Percentiles rank a stretch among this genome's conserved stretches.
Conservation (phyloP, 805 yeast species). For the Metschnikowia orientalis region DNA sequence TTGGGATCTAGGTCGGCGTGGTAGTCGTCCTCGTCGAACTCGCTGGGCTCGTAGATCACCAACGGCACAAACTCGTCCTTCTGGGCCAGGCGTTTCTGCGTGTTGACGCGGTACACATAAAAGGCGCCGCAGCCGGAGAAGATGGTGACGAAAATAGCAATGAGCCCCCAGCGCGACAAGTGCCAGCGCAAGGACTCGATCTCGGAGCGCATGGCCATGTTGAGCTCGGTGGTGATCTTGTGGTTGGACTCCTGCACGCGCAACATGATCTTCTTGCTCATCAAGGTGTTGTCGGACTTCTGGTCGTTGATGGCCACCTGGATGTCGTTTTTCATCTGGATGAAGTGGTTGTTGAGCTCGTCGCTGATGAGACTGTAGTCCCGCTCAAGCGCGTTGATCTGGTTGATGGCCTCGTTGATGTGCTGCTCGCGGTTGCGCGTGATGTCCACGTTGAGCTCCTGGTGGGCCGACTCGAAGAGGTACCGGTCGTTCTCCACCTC, state of each 20-base stretch:
- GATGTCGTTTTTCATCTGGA: conserved; percentile 64
- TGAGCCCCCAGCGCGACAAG: conserved; percentile 80
- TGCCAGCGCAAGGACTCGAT: conserved; percentile 92
- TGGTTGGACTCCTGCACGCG: conserved; percentile 79
- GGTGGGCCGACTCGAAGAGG: conserved; percentile 86
- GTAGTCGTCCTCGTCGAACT: conserved; percentile 50
- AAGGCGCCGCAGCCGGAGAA: conserved; percentile 50
- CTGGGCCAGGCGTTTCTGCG: conserved; percentile 20
- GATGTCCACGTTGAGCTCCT: conserved; percentile 77
- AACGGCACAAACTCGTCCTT: conserved; percentile 40
- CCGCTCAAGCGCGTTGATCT: conserved; percentile 65
- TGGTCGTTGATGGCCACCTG: conserved; percentile 84
- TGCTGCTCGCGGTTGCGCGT: conserved; percentile 67
- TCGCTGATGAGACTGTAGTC: conserved; percentile 71
- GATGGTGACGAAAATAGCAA: conserved; percentile 66
- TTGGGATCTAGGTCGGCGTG: conserved; percentile 48
- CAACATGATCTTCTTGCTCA: conserved; percentile 62
- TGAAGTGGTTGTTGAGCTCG: conserved; percentile 59
- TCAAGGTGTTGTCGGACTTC: conserved; percentile 74
- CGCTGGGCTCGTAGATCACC: conserved; percentile 43
- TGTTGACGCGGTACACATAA: conserved; percentile 39
- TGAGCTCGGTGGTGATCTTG: conserved; percentile 75
- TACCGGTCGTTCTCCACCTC: conserved; percentile 87
- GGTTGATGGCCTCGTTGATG: conserved; percentile 60
- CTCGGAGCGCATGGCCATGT: conserved; percentile 77